Conservation (phyloP, 768 basidiomycete species). For the Kwoniella botswanensis region DNA sequence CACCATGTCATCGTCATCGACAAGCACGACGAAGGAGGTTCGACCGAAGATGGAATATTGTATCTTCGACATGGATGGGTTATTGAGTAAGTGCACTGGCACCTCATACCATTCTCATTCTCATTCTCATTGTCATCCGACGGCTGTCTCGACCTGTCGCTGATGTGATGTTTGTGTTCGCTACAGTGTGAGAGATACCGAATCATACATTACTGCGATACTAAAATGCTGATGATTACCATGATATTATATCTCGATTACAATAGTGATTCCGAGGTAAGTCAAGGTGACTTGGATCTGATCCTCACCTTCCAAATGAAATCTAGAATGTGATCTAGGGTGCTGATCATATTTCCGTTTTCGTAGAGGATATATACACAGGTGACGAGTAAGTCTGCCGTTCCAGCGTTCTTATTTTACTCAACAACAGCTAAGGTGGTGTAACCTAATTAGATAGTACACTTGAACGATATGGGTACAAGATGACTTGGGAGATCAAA, state of each 20-base stretch:
- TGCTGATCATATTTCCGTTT: too few species aligned
- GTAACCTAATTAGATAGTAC: conserved; percentile 45
- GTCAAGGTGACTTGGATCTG: not conserved
- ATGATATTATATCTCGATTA: not conserved
- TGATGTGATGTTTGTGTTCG: too few species aligned
- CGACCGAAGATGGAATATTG: conserved; percentile 51
- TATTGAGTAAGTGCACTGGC: conserved; percentile 40
- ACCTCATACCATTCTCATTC: not conserved
- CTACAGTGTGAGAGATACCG: conserved; percentile 29
- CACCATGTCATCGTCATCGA: not conserved
- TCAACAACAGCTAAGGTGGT: too few species aligned
- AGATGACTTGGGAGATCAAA: conserved; percentile 57
- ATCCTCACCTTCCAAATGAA: too few species aligned
- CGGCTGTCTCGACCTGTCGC: too few species aligned
- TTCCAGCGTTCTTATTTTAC: too few species aligned
- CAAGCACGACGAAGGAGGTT: not conserved
- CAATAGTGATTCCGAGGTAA: conserved; percentile 50
- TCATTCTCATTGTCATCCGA: not conserved
- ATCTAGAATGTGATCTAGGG: too few species aligned
- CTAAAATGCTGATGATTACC: not conserved
- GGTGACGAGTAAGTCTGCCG: conserved; percentile 46
- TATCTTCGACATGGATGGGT: conserved; percentile 58
- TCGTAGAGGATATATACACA: conserved; percentile 51
- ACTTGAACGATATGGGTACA: conserved; percentile 49
- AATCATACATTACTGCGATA: not conserved